Conservation (phyloP, 306 rosid species). For the Sechiopsis laciniata region DNA sequence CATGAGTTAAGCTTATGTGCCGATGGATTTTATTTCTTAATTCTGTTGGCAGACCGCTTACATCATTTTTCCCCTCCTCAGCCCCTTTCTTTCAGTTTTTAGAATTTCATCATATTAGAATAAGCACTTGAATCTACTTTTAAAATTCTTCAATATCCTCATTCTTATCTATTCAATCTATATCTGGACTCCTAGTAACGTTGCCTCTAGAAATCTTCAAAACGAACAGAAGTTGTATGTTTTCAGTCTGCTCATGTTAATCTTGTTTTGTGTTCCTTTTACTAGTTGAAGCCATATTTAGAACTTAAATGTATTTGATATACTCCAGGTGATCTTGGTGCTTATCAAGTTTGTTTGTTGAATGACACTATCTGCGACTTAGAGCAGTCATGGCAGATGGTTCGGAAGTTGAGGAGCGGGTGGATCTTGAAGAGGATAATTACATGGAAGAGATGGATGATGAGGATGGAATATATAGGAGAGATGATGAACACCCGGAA, state of each 20-base stretch:
- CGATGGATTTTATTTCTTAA: too few relatives aligned
- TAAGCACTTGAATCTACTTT: neutral
- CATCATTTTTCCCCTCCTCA: too few relatives aligned
- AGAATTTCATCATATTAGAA: neutral
- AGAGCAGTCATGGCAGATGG: conserved; percentile 72
- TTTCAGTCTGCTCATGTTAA: too few relatives aligned
- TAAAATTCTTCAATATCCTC: neutral
- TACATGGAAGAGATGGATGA: conserved; percentile 97
- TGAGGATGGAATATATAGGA: conserved; percentile 62
- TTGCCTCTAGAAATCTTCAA: too few relatives aligned
- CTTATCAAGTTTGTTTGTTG: conserved; percentile 25
- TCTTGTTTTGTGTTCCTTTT: neutral
- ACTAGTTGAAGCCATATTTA: neutral
- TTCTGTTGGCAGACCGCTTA: too few relatives aligned
- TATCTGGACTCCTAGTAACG: too few relatives aligned
- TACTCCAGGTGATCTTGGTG: conserved; percentile 20
- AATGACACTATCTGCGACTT: conserved; percentile 33
- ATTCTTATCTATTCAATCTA: too few relatives aligned
- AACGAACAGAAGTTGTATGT: too few relatives aligned
- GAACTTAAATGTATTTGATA: neutral
- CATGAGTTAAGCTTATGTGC: too few relatives aligned
- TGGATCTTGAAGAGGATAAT: conserved; percentile 83
- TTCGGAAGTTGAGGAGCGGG: conserved; percentile 74
- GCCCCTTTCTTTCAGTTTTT: too few relatives aligned
- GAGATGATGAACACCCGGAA: conserved; percentile 52